A percentile compares a stretch with the other conserved stretches of the same genome.
phyloP scores from a whole-genome alignment of 345 rosid genomes.

The Linum usitatissimum region DNA sequence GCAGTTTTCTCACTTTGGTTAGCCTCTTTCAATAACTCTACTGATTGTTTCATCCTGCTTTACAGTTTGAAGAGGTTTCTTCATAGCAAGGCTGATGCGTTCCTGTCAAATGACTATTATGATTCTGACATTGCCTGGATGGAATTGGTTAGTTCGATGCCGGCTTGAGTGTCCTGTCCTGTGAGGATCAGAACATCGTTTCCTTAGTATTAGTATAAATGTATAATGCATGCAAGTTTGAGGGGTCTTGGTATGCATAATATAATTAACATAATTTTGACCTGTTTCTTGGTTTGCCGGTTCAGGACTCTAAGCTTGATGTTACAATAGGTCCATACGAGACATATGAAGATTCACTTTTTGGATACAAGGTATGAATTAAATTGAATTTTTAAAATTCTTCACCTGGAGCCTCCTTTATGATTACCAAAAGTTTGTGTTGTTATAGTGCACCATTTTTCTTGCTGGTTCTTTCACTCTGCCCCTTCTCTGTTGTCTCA shows the following conservation, averaged over 20 bases:
- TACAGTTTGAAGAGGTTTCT: slow-evolving; percentile 80
- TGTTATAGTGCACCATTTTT: not conserved
- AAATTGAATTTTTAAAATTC: not conserved
- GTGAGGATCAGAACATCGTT: no score
- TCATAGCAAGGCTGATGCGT: slow-evolving; percentile 79
- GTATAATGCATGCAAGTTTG: no score
- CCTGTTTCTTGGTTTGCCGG: slow-evolving; percentile 5
- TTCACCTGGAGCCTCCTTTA: not conserved
- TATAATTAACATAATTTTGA: not conserved
- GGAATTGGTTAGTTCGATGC: slow-evolving; percentile 61
- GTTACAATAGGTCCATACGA: slow-evolving; percentile 93
- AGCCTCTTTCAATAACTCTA: slow-evolving; percentile 2
- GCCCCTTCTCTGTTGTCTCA: no score
- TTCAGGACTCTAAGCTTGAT: slow-evolving; percentile 82
- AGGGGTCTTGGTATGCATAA: not conserved
- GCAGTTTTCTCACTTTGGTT: slow-evolving; percentile 7
- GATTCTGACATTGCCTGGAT: slow-evolving; percentile 95
- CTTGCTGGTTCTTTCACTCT: slow-evolving; percentile 10
- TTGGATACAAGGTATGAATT: slow-evolving; percentile 80
- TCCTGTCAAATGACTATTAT: slow-evolving; percentile 81
- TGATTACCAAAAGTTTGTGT: not conserved
- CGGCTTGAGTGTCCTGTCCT: not conserved
- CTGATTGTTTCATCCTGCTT: slow-evolving; percentile 15
- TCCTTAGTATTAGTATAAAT: no score
- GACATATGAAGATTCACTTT: slow-evolving; percentile 83